These are phyloP conservation scores for Xanthoconium separans DNA, from an alignment of 1,284 basidiomycete species.

Conservation along the genomic window DNA sequence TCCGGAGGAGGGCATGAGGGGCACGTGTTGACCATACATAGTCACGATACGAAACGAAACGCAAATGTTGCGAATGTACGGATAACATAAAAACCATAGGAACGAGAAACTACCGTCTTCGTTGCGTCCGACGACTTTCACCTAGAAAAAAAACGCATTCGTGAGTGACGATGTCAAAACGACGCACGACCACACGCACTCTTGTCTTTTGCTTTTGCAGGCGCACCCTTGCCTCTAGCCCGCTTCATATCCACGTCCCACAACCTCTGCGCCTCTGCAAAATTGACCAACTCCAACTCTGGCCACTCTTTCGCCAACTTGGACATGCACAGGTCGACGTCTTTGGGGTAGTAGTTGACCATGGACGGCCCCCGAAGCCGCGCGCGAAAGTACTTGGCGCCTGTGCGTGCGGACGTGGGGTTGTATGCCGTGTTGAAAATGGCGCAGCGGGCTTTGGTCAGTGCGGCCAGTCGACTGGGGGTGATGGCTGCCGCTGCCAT, in stretches of 20 bases:
- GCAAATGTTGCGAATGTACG: background rate
- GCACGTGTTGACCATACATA: no score
- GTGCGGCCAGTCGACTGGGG: conserved; percentile 48
- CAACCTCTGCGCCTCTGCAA: conserved; percentile 62
- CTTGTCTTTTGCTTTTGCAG: conserved; percentile 71
- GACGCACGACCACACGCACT: conserved; percentile 42
- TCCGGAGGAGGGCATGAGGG: conserved; percentile 13
- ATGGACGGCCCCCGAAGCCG: conserved; percentile 77
- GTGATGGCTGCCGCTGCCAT: conserved; percentile 34
- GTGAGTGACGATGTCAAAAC: background rate
- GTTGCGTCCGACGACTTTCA: conserved; percentile 32
- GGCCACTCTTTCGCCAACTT: conserved; percentile 51
- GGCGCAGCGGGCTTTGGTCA: conserved; percentile 59
- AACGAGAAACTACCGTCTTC: conserved; percentile 20
- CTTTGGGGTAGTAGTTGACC: conserved; percentile 71
- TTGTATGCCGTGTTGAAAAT: conserved; percentile 88
- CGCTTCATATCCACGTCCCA: conserved; percentile 66
- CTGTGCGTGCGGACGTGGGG: conserved; percentile 72
- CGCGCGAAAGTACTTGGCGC: conserved; percentile 80
- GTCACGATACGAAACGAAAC: no score
- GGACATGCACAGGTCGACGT: conserved; percentile 53
- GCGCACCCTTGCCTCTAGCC: conserved; percentile 76
- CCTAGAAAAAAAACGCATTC: conserved; percentile 14
- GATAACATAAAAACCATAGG: background rate
- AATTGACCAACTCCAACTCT: conserved; percentile 58